Conservation (phyloP, 179 eudicot species). For the Beta lomatogona region DNA sequence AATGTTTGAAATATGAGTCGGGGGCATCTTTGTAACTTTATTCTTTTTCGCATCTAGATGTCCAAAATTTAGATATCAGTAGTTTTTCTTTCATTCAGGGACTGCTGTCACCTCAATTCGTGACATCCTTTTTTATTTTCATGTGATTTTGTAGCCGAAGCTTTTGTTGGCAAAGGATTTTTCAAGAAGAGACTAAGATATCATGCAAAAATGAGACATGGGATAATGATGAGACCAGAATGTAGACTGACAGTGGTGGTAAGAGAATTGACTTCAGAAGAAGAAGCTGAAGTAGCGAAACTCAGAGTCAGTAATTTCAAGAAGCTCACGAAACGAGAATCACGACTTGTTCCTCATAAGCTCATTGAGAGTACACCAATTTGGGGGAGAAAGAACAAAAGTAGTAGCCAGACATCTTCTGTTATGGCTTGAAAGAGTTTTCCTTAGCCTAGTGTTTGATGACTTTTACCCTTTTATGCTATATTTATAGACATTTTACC, state of each 20-base stretch:
- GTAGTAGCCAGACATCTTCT: constrained; percentile 19
- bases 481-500: not conserved
- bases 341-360: constrained; percentile 70
- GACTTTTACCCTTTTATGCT: too few species aligned
- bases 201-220: constrained; percentile 72
- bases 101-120: not conserved
- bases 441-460: not conserved
- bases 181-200: constrained; percentile 55
- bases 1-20: not conserved
- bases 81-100: not conserved
- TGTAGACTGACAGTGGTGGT: constrained; percentile 90
- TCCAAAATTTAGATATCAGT: too few species aligned
- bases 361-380: constrained; percentile 73
- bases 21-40: too few species aligned
- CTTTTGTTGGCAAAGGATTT: constrained; percentile 81
- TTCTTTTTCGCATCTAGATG: too few species aligned
- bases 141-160: constrained; percentile 66
- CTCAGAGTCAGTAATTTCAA: constrained; percentile 67
- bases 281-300: constrained; percentile 83
- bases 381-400: constrained; percentile 73
- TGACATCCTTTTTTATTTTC: not conserved
- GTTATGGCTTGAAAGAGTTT: constrained; percentile 26
- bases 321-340: constrained; percentile 69
- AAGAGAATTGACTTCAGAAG: constrained; percentile 78
- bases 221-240: constrained; percentile 65